Percentiles rank a stretch among this genome's conserved stretches.
These are phyloP conservation scores for Phytophthora multivora DNA, from an alignment of 352 stramenopile species.

Conservation along the genomic window DNA sequence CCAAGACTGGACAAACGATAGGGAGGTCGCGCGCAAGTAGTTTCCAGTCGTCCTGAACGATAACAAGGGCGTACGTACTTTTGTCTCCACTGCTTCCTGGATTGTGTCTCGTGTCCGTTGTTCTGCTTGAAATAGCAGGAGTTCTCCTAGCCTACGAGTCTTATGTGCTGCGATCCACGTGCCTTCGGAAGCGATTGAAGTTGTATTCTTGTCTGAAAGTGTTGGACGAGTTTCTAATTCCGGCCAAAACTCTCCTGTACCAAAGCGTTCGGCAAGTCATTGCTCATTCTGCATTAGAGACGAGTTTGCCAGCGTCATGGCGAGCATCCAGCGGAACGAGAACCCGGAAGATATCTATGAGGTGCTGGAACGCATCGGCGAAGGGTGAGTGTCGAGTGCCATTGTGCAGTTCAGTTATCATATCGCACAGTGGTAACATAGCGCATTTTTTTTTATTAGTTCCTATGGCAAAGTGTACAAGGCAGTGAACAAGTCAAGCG, in stretches of 20 bases:
- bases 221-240: constrained; percentile 17
- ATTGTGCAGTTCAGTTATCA: constrained; percentile 8
- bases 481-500: constrained; percentile 58
- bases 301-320: constrained; percentile 38
- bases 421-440: background rate
- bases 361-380: constrained; percentile 76
- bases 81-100: constrained; percentile 24
- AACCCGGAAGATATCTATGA: constrained; percentile 79
- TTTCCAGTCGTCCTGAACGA: constrained; percentile 24
- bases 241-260: constrained; percentile 3
- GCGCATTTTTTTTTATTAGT: constrained; percentile 15
- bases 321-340: constrained; percentile 65
- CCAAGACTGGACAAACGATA: constrained; percentile 7
- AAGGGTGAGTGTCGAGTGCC: constrained; percentile 46
- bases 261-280: background rate
- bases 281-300: constrained; percentile 19
- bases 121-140: constrained; percentile 26
- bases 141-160: constrained; percentile 3
- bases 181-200: no score
- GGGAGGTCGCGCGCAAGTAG: constrained; percentile 14
- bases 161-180: no score
- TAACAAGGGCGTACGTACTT: constrained; percentile 33
- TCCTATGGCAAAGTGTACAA: constrained; percentile 90
- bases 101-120: constrained; percentile 25
- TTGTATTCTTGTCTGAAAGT: constrained; percentile 28